Percentiles rank a stretch among this genome's conserved stretches.
phyloP scores from a whole-genome alignment of 129 eudicot species.

The Solidago caesia region DNA sequence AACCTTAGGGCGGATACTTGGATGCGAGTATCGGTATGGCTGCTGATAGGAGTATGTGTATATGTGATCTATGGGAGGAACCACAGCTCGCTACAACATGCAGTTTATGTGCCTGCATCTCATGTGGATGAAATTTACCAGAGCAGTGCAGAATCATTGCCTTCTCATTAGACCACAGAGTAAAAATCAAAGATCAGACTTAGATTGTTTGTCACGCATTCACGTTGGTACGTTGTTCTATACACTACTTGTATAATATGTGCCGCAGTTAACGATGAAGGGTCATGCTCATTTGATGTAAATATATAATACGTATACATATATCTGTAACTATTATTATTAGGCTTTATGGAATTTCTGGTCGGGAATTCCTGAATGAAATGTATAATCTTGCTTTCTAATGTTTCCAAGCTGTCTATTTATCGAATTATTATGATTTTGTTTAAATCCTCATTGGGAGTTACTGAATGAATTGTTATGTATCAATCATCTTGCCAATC shows the following conservation, averaged over 20 bases:
- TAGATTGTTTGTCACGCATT: conserved; percentile 20
- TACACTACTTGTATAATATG: conserved; percentile 27
- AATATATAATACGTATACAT: conserved; percentile 17
- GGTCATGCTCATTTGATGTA: conserved; percentile 26
- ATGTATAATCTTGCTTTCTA: conserved; percentile 9
- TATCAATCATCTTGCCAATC: neutral
- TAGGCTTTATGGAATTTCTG: conserved; percentile 22
- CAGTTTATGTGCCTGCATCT: conserved; percentile 87
- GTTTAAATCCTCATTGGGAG: neutral
- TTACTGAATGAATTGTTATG: neutral
- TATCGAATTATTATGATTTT: neutral
- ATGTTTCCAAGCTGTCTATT: neutral
- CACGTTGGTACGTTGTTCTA: conserved; percentile 20
- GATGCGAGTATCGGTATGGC: conserved; percentile 89
- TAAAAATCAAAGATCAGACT: conserved; percentile 11
- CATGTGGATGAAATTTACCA: conserved; percentile 84
- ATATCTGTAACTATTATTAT: conserved; percentile 5
- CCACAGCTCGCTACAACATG: conserved; percentile 75
- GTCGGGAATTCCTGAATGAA: conserved; percentile 18
- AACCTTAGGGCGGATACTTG: conserved; percentile 67
- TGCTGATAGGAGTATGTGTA: conserved; percentile 59
- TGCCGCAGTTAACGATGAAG: conserved; percentile 7
- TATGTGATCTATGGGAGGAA: conserved; percentile 73
- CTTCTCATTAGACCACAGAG: conserved; percentile 27
- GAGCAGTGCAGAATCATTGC: conserved; percentile 42